Evolutionary conservation across 805 yeast genomes (phyloP).

Genomic region (Myxozyma kluyveri): DNA sequence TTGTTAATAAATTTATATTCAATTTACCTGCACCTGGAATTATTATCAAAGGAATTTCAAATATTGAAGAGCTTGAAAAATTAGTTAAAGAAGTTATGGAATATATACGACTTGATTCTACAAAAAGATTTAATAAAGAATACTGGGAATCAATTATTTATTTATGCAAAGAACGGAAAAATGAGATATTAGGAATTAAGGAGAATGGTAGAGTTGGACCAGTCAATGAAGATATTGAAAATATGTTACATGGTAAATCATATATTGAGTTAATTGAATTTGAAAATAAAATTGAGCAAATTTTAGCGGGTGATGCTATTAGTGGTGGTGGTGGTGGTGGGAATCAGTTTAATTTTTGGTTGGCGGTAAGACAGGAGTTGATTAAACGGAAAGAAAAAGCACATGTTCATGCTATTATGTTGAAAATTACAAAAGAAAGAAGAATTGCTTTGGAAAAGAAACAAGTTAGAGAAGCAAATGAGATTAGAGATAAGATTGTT

Average conservation of each 20-base stretch:
- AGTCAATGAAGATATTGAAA: slow-evolving; percentile 35
- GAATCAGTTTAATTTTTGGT: slow-evolving; percentile 37
- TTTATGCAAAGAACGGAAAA: neutral
- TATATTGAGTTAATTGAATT: slow-evolving; percentile 32
- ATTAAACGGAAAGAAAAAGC: slow-evolving; percentile 28
- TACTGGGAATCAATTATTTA: slow-evolving; percentile 30
- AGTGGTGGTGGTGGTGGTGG: slow-evolving; percentile 1
- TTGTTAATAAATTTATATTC: slow-evolving; percentile 17
- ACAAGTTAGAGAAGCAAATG: slow-evolving; percentile 10
- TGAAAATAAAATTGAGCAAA: slow-evolving; percentile 28
- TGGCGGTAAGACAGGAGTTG: slow-evolving; percentile 31
- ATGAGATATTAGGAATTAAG: neutral
- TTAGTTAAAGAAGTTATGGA: slow-evolving; percentile 17
- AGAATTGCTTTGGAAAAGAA: slow-evolving; percentile 5
- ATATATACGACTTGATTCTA: slow-evolving; percentile 12
- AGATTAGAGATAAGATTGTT: slow-evolving; percentile 7
- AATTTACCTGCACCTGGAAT: slow-evolving; percentile 25
- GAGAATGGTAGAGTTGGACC: slow-evolving; percentile 20
- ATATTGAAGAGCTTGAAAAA: slow-evolving; percentile 17
- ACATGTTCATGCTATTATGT: slow-evolving; percentile 19
- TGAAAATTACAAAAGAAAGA: slow-evolving; percentile 17
- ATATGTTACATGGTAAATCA: slow-evolving; percentile 33
- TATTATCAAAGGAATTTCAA: slow-evolving; percentile 25
- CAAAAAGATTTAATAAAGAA: slow-evolving; percentile 13
- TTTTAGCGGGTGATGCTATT: slow-evolving; percentile 25